A percentile compares a stretch with the other conserved stretches of the same genome.
These are phyloP conservation scores for Blastomyces emzantsi DNA, from an alignment of 2,329 filamentous ascomycete genomes.

Conservation along the genomic window DNA sequence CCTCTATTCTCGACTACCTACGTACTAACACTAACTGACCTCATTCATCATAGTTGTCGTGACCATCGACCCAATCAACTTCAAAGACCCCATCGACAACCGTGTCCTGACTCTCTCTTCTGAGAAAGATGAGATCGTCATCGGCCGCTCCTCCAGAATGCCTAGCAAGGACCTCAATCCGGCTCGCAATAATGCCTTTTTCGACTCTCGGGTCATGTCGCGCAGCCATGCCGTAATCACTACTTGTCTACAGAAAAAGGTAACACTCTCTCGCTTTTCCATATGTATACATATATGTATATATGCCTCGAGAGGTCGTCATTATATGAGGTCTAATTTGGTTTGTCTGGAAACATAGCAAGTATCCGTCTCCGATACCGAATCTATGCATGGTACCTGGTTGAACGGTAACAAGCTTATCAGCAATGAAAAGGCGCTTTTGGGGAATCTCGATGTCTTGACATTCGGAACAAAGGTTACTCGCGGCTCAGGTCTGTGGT, in stretches of 20 bases:
- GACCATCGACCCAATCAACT: conserved; percentile 25
- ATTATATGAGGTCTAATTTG: not conserved
- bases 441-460: conserved; percentile 32
- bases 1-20: not conserved
- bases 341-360: conserved; percentile 18
- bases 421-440: conserved; percentile 29
- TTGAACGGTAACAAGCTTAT: conserved; percentile 42
- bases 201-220: conserved; percentile 42
- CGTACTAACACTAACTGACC: conserved; percentile 6
- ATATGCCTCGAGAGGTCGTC: not conserved
- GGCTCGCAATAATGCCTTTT: conserved; percentile 34
- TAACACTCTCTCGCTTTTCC: conserved; percentile 14
- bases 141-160: conserved; percentile 38
- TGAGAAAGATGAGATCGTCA: conserved; percentile 22
- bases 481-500: conserved; percentile 36
- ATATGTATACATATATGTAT: not conserved
- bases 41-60: conserved; percentile 24
- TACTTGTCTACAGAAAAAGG: conserved; percentile 23
- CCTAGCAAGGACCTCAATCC: conserved; percentile 30
- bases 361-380: conserved; percentile 46
- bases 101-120: conserved; percentile 28
- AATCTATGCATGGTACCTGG: conserved; percentile 55
- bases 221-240: conserved; percentile 36
- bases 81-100: conserved; percentile 20
- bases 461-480: conserved; percentile 44